Percentiles rank a stretch among this genome's conserved stretches.
These are phyloP conservation scores for Reticulomyxa filosa DNA, from an alignment of 78 protist species.

Conservation along the genomic window DNA sequence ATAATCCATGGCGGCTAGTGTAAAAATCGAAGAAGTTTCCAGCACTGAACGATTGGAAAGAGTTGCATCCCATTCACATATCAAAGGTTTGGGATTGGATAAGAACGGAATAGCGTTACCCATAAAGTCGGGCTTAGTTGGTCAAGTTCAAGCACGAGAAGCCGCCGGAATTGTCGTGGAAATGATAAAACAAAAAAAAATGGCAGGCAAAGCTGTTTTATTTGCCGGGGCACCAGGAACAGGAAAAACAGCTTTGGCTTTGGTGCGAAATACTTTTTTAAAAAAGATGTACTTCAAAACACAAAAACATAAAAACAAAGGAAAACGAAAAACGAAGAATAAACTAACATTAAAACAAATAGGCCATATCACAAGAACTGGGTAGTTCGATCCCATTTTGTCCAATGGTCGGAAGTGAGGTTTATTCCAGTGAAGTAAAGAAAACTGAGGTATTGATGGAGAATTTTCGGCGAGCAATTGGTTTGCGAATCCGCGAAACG, in stretches of 20 bases:
- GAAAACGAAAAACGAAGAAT: too few species aligned
- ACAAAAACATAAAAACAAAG: too few species aligned
- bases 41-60: slow-evolving; percentile 61
- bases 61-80: slow-evolving; percentile 86
- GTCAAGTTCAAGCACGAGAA: slow-evolving; percentile 92
- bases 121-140: slow-evolving; percentile 82
- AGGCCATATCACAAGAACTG: slow-evolving; percentile 83
- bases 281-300: too few species aligned
- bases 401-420: slow-evolving; percentile 95
- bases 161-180: slow-evolving; percentile 93
- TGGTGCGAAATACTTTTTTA: too few species aligned
- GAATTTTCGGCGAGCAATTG: slow-evolving; percentile 95
- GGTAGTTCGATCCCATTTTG: slow-evolving; percentile 98
- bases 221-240: slow-evolving; percentile 52
- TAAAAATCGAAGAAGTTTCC: slow-evolving; percentile 51
- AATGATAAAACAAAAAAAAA: slow-evolving; percentile 77
- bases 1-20: too few species aligned
- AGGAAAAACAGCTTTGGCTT: slow-evolving; percentile 92
- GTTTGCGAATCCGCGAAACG: slow-evolving; percentile 89
- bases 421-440: slow-evolving; percentile 44
- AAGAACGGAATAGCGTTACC: slow-evolving; percentile 65
- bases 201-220: slow-evolving; percentile 97
- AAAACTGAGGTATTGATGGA: slow-evolving; percentile 96
- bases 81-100: slow-evolving; percentile 88
- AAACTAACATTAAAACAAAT: too few species aligned